phyloP scores from a whole-genome alignment of 2,329 filamentous ascomycete genomes.

The Hypomyces rosellus region DNA sequence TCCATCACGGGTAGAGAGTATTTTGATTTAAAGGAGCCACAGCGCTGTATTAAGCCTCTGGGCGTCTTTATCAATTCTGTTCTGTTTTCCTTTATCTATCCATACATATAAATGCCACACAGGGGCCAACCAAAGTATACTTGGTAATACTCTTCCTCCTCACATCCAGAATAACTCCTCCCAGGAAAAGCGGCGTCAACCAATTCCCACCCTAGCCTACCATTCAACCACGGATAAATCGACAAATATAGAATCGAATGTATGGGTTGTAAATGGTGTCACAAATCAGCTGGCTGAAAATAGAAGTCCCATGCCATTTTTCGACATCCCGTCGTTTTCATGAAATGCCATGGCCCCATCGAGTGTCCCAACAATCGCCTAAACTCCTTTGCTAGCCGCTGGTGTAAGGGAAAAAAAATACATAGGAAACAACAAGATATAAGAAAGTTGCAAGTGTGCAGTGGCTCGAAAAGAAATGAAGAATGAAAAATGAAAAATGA shows the following conservation, averaged over 20 bases:
- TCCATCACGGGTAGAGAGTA: too few relatives aligned
- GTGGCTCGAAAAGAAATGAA: constrained; percentile 2
- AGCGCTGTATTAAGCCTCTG: too few relatives aligned
- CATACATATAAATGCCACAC: background rate
- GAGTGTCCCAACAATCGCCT: background rate
- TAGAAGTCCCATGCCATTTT: too few relatives aligned
- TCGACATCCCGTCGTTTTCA: too few relatives aligned
- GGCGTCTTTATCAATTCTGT: background rate
- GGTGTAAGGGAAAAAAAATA: constrained; percentile 2
- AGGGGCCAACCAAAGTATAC: too few relatives aligned
- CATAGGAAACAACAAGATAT: constrained; percentile 8
- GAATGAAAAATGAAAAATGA: constrained; percentile 1
- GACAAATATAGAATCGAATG: background rate
- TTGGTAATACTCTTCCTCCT: too few relatives aligned
- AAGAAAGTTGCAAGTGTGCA: background rate
- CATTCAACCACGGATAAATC: too few relatives aligned
- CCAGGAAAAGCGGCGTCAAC: too few relatives aligned
- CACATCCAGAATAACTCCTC: too few relatives aligned
- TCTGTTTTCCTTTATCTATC: background rate
- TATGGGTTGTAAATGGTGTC: background rate
- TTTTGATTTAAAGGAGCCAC: too few relatives aligned
- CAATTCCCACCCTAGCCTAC: too few relatives aligned
- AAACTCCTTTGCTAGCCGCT: constrained; percentile 16
- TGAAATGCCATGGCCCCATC: too few relatives aligned
- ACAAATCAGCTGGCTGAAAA: background rate